Percentiles rank a stretch among this genome's conserved stretches.
phyloP scores from a whole-genome alignment of 441 rosid genomes.

The Corymbia citriodora region DNA sequence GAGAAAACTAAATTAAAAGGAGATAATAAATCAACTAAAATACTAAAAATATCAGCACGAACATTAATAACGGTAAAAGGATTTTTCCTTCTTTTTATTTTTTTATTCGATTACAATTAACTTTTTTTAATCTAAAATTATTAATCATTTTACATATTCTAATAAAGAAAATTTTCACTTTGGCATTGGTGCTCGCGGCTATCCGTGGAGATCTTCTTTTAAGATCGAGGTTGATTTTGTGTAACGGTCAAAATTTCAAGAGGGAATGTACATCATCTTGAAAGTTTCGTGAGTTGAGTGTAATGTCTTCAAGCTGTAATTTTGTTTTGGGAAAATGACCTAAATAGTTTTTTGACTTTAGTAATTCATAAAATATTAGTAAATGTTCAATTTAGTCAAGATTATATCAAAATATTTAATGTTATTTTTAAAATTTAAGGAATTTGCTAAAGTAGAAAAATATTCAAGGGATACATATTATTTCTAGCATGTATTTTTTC shows the following conservation, averaged over 20 bases:
- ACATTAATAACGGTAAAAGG: background rate
- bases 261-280: background rate
- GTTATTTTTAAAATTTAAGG: fast-evolving
- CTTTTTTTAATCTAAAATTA: background rate
- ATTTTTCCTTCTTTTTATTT: background rate
- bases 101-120: background rate
- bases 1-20: background rate
- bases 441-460: background rate
- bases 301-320: background rate
- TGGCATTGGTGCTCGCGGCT: background rate
- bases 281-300: background rate
- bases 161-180: background rate
- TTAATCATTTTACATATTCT: background rate
- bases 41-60: background rate
- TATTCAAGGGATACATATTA: background rate
- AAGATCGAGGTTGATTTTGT: background rate
- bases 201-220: background rate
- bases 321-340: background rate
- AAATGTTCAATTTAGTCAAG: fast-evolving
- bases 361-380: background rate
- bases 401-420: background rate
- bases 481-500: background rate
- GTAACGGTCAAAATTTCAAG: background rate
- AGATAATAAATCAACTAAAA: background rate
- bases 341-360: fast-evolving